phyloP scores from a whole-genome alignment of 148 eudicot genomes.

The Silene latifolia region DNA sequence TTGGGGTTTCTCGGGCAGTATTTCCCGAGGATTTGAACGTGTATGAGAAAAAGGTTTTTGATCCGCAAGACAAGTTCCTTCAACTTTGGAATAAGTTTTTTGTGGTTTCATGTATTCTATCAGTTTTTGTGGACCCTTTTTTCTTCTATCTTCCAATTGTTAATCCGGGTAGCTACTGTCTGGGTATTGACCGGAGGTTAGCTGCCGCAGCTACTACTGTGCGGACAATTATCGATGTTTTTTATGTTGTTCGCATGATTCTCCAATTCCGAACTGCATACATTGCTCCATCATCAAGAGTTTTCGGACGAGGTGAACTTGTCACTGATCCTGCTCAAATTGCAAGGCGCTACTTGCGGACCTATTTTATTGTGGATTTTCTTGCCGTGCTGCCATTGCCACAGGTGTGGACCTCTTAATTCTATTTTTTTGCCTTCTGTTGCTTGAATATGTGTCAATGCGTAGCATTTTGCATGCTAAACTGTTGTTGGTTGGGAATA shows the following conservation, averaged over 20 bases:
- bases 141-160: slow-evolving; percentile 81
- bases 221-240: slow-evolving; percentile 66
- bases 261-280: slow-evolving; percentile 82
- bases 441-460: background rate
- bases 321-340: slow-evolving; percentile 75
- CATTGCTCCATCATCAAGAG: slow-evolving; percentile 90
- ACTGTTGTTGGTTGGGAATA: background rate
- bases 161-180: slow-evolving; percentile 37
- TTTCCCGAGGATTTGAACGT: slow-evolving; percentile 85
- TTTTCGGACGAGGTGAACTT: slow-evolving; percentile 93
- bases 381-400: slow-evolving; percentile 80
- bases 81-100: slow-evolving; percentile 68
- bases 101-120: slow-evolving; percentile 68
- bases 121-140: slow-evolving; percentile 74
- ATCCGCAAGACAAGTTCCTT: slow-evolving; percentile 86
- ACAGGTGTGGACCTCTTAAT: slow-evolving; percentile 45
- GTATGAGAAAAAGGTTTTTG: slow-evolving; percentile 80
- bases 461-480: background rate
- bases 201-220: slow-evolving; percentile 71
- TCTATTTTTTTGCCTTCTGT: background rate
- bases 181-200: slow-evolving; percentile 59
- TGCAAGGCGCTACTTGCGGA: slow-evolving; percentile 64
- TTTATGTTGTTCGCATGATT: slow-evolving; percentile 76
- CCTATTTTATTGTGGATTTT: slow-evolving; percentile 67
- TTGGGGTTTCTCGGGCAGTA: slow-evolving; percentile 74